A percentile compares a stretch with the other conserved stretches of the same genome.
These are phyloP conservation scores for Luzula sylvatica DNA, from an alignment of 176 grass and related monocot species.

Conservation along the genomic window DNA sequence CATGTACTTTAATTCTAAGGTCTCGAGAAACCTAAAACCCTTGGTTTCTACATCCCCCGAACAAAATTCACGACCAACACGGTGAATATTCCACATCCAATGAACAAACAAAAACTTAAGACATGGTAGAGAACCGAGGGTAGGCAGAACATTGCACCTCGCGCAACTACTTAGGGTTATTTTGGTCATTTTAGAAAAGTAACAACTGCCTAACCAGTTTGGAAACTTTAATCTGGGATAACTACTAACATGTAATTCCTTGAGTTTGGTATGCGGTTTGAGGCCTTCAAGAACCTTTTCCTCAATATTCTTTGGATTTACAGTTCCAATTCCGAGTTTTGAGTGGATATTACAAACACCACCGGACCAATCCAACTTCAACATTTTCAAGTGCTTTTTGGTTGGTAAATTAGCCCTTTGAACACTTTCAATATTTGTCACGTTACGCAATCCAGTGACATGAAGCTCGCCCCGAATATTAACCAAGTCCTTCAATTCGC, in stretches of 20 bases:
- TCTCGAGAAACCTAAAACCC: conserved; percentile 24
- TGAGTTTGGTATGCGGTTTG: conserved; percentile 23
- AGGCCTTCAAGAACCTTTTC: conserved; percentile 31
- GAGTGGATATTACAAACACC: not conserved
- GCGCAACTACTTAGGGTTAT: conserved; percentile 12
- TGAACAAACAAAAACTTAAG: conserved; percentile 12
- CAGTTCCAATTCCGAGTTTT: not conserved
- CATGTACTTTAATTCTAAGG: conserved; percentile 21
- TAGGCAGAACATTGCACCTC: conserved; percentile 22
- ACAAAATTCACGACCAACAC: conserved; percentile 33
- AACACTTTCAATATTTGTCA: conserved; percentile 10
- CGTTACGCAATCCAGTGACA: conserved; percentile 14
- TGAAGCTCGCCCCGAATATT: conserved; percentile 26
- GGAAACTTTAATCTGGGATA: conserved; percentile 29
- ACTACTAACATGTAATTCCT: conserved; percentile 13
- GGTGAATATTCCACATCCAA: conserved; percentile 4
- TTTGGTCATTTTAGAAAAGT: conserved; percentile 20
- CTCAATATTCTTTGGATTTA: not conserved
- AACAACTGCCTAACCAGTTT: conserved; percentile 25
- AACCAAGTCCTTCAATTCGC: conserved; percentile 34
- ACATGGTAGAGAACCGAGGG: conserved; percentile 27
- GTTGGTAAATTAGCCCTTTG: conserved; percentile 14
- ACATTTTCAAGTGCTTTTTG: conserved; percentile 12
- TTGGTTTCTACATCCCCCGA: not conserved
- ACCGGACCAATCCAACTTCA: not conserved